Evolutionary conservation across 441 rosid genomes (phyloP), one percentile per base, ranked within the genome.

Genomic region (Aquilaria agallochum): DNA sequence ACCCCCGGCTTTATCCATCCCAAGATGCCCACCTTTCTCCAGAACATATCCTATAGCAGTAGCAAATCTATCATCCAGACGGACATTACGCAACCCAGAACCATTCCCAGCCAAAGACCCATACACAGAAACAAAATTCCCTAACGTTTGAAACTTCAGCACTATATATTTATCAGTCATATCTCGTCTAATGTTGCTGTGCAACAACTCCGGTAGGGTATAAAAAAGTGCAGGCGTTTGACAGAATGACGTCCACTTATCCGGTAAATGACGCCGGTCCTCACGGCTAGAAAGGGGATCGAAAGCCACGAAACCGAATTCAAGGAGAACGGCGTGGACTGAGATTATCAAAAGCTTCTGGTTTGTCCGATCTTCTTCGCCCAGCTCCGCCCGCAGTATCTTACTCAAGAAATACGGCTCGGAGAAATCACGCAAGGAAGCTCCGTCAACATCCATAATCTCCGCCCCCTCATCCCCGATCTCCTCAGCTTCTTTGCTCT

Each of bases 251-350:
- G 78, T 65, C 66, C 77, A 66, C 55, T 76, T 74, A 15, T 81
- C 77, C 2, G 86, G 74, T 30, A 87, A 66, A 62, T 64, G 73
- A 62, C 87, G 69, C 67, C 68, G 59, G 69, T 81, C 82, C 30
- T 68, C 66, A 60, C 55, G 50, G 5, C 76, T 65, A 7, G 81
- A 80, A 14, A 27, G 56, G 0, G 76, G 48, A 73, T 84, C 73
- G 3, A 79, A 68, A 31, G 82, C 79, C n/a, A 80, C 69, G 58
- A 89, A 90, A 15, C 93, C 93, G 20, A 84, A 85, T 59, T 93
- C 93, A 55, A 82, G 58, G 58, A 93, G 72, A 46, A 88, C 85
- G 0, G 93, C 92, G 50, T 89, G 94, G 68, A 87, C 74, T 2
- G 94, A 86, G 49, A 79, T 31, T 48, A 79, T 83, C 55, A 87